Evolutionary conservation across 2,329 filamentous ascomycete species (phyloP).

Genomic region (Fusarium continuum): DNA sequence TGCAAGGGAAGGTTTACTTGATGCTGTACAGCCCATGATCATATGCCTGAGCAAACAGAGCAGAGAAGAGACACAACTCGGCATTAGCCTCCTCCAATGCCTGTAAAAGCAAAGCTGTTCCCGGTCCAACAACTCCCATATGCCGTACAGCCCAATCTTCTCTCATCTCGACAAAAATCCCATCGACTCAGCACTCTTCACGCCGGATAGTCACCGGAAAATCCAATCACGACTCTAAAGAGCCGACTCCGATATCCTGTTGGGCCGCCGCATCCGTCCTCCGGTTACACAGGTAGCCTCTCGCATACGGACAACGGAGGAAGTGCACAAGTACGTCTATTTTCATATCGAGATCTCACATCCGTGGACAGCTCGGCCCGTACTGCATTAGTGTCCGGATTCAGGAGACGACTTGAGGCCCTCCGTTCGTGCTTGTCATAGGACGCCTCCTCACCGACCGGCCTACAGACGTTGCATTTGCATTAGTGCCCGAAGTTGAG

Average conservation of each 20-base stretch:
- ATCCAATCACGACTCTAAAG: conserved; percentile 12
- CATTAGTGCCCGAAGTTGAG: conserved; percentile 7
- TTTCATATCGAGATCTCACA: conserved; percentile 5
- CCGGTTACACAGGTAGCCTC: conserved; percentile 19
- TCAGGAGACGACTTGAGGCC: conserved; percentile 17
- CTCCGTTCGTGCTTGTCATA: conserved; percentile 13
- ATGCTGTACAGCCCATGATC: background rate
- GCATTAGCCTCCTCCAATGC: background rate
- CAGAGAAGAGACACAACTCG: background rate
- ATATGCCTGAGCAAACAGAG: background rate
- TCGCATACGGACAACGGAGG: background rate
- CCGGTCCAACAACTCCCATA: background rate
- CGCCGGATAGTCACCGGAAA: background rate
- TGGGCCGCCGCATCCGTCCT: conserved; percentile 1
- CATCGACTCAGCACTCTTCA: background rate
- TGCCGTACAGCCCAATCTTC: background rate
- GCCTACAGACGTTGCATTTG: conserved; percentile 17
- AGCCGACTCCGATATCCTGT: conserved; percentile 7
- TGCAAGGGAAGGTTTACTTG: background rate
- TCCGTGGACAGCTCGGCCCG: conserved; percentile 29
- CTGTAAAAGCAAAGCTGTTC: background rate
- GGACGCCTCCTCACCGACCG: conserved; percentile 16
- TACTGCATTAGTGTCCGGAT: conserved; percentile 27
- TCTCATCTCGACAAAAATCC: background rate
- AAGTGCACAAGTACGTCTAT: background rate